Evolutionary conservation across 495 filamentous ascomycete genomes (phyloP).

Genomic region (Penicillium turbatum): DNA sequence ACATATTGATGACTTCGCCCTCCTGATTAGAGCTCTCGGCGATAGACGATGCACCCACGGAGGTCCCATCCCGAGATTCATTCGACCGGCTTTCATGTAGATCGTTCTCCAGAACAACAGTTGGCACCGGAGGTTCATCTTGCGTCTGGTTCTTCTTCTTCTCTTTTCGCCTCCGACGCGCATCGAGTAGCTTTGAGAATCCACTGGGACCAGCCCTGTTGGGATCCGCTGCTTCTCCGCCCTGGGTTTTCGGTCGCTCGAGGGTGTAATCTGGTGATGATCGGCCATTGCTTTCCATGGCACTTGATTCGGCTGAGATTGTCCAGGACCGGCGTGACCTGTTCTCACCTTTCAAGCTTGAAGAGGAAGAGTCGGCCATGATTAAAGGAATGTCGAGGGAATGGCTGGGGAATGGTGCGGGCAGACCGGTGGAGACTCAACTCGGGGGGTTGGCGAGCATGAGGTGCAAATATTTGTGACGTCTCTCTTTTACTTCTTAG

Average conservation of each 20-base stretch:
- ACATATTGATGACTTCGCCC: conserved; percentile 47
- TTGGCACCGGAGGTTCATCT: conserved; percentile 27
- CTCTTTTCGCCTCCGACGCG: conserved; percentile 44
- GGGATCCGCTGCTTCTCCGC: conserved; percentile 35
- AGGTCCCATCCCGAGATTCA: conserved; percentile 25
- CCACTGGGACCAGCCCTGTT: conserved; percentile 38
- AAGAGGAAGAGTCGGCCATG: conserved; percentile 34
- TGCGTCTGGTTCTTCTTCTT: conserved; percentile 33
- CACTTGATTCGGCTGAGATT: conserved; percentile 32
- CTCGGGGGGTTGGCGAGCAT: neutral
- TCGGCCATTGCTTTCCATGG: conserved; percentile 37
- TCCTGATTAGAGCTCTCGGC: conserved; percentile 24
- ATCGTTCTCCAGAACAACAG: conserved; percentile 18
- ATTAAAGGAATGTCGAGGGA: conserved; percentile 8
- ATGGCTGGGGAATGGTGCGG: conserved; percentile 1
- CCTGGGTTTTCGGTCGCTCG: conserved; percentile 43
- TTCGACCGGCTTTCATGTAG: conserved; percentile 23
- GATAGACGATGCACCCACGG: conserved; percentile 28
- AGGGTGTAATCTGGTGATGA: conserved; percentile 41
- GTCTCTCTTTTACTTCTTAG: neutral
- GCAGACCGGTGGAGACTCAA: neutral
- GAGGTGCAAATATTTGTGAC: neutral
- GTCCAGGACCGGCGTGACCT: conserved; percentile 33
- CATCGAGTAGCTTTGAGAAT: conserved; percentile 52
- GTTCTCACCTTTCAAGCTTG: conserved; percentile 22